These are phyloP conservation scores for Coemansia sp. DNA, from an alignment of 192 early-diverging fungal species.

Conservation along the genomic window DNA sequence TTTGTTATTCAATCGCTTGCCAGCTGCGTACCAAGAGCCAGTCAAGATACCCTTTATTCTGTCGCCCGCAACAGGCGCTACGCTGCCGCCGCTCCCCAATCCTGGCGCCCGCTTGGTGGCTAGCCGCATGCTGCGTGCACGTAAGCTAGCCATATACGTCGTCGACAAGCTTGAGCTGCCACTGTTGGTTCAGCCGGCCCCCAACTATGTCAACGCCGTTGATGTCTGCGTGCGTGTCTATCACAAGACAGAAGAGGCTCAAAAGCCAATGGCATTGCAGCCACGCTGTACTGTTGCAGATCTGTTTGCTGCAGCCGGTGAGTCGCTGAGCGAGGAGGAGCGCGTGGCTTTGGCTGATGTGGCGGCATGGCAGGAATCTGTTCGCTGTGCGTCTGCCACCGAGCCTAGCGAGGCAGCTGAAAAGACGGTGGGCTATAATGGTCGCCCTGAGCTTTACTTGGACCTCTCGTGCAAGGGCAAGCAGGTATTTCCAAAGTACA, in stretches of 20 bases:
- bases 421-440: slow-evolving; percentile 13
- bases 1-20: slow-evolving; percentile 67
- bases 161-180: slow-evolving; percentile 68
- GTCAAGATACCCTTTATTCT: slow-evolving; percentile 84
- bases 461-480: slow-evolving; percentile 41
- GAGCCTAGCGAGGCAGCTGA: background rate
- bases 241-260: background rate
- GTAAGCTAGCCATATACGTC: slow-evolving; percentile 81
- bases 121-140: slow-evolving; percentile 81
- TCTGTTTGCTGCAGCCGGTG: slow-evolving; percentile 27
- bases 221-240: slow-evolving; percentile 37
- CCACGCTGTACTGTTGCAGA: slow-evolving; percentile 5
- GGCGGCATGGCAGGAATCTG: slow-evolving; percentile 13
- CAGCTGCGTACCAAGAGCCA: slow-evolving; percentile 66
- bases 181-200: slow-evolving; percentile 45
- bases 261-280: background rate
- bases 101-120: slow-evolving; percentile 68
- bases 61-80: slow-evolving; percentile 56
- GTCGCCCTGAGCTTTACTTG: slow-evolving; percentile 44
- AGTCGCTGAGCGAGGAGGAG: slow-evolving; percentile 24
- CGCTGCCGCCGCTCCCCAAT: slow-evolving; percentile 48
- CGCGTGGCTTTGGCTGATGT: slow-evolving; percentile 38
- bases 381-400: background rate
- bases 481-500: slow-evolving; percentile 16
- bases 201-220: slow-evolving; percentile 42